A percentile compares a stretch with the other conserved stretches of the same genome.
phyloP scores from a whole-genome alignment of 2,329 filamentous ascomycete genomes.

The Juglanconis juglandina region DNA sequence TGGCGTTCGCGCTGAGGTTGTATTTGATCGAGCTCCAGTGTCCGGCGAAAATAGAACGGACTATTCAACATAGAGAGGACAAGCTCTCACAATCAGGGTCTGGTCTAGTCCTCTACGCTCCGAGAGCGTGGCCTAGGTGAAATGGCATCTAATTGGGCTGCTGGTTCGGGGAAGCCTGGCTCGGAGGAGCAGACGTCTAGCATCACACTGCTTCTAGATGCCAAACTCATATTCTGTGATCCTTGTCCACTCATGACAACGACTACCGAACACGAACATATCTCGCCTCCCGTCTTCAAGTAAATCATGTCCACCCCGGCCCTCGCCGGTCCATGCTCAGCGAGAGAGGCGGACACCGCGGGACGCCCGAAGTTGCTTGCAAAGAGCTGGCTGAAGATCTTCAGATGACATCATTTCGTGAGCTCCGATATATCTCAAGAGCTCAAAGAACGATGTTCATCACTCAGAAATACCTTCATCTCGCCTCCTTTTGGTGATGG shows the following conservation, averaged over 20 bases:
- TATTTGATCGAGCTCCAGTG: background rate
- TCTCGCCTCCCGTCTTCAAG: too few relatives aligned
- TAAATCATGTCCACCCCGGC: background rate
- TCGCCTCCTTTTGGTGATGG: slow-evolving; percentile 4
- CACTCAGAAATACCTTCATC: slow-evolving; percentile 1
- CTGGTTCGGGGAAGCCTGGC: too few relatives aligned
- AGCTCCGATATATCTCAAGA: background rate
- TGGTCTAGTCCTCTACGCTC: too few relatives aligned
- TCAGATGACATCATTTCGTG: background rate
- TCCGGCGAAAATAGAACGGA: background rate
- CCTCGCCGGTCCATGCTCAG: background rate
- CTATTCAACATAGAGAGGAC: too few relatives aligned
- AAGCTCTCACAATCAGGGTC: too few relatives aligned
- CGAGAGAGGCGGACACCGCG: background rate
- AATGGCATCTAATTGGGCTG: too few relatives aligned
- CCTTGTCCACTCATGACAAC: too few relatives aligned
- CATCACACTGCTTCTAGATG: too few relatives aligned
- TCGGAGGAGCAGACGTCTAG: too few relatives aligned
- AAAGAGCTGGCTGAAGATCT: background rate
- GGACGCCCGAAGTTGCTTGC: background rate
- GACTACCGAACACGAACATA: too few relatives aligned
- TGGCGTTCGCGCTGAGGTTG: background rate
- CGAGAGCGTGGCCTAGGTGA: too few relatives aligned
- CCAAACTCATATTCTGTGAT: too few relatives aligned
- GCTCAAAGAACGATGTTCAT: background rate